phyloP scores from a whole-genome alignment of 129 eudicot species.

The Ambrosia trifida region DNA sequence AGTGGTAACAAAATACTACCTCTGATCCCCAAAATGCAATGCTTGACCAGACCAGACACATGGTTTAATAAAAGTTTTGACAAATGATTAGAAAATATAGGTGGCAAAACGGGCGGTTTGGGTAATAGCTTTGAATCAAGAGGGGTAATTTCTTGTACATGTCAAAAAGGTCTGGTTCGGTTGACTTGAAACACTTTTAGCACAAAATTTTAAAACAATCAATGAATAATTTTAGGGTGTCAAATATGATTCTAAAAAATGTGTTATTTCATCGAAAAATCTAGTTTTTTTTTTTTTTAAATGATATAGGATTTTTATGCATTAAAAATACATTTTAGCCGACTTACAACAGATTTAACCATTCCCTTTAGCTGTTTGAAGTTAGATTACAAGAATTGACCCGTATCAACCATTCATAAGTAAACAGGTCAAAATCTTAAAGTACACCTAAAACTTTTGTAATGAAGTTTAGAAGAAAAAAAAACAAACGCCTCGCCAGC shows the following conservation, averaged over 20 bases:
- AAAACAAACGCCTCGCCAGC: background rate
- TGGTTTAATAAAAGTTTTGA: background rate
- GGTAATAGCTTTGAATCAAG: background rate
- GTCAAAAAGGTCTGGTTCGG: background rate
- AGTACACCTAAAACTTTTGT: background rate
- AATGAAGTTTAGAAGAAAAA: background rate
- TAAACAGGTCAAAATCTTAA: background rate
- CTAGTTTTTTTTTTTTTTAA: background rate
- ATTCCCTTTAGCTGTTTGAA: background rate
- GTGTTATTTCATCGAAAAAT: background rate
- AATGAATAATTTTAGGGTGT: background rate
- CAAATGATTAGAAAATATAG: slow-evolving; percentile 2
- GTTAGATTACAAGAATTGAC: background rate
- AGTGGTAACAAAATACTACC: background rate
- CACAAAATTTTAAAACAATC: background rate
- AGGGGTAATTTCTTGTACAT: background rate
- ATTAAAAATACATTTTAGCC: background rate
- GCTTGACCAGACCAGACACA: background rate
- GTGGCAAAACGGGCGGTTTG: background rate
- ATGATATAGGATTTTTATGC: background rate
- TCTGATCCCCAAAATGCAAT: background rate
- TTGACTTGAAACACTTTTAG: background rate
- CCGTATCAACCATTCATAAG: background rate
- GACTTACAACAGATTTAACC: background rate
- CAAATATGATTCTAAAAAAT: background rate